Base-by-base conservation (phyloP, 169 alveolate species). In the Haemoproteus tartakovskyi region DNA sequence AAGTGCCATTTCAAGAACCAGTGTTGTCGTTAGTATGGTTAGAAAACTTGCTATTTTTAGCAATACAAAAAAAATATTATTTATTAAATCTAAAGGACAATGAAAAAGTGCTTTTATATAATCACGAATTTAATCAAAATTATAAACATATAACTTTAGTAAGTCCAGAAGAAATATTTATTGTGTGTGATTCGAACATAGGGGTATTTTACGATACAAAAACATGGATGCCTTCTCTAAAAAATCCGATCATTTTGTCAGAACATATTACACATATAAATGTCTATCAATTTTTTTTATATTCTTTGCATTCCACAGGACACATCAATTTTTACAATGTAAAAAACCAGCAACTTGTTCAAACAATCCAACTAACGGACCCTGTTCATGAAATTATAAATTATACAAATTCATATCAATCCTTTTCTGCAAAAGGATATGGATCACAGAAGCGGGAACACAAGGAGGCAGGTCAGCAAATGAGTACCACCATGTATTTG, bases 151-250 rank as follows among this genome's bases (percentile, higher is more conserved):
- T 67, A 37, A 67, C 82, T 2, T 12, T 67, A 46, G 41, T 67
- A 52, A 50, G 54, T 33, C 19, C 40, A 8, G 9, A 52, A 24
- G 82, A 67, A 38, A 52, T 67, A 19, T 67, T 67, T 67, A 67
- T 67, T 2, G 82, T 67, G 0, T 67, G 82, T 51, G 82, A 67
- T 30, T 36, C 54, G 3, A 67, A 67, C n/a, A 52, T 67, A 27
- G 82, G 82, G 1, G 82, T 67, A 1, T 67, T 67, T 38, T 67
- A 67, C 36, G 82, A 67, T 30, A 50, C 54, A 0, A 38, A 67
- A 2, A 67, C 82, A 0, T 52, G 70, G n/a, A 67, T 67, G 82
- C 82, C 82, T 3, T 52, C 70, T 3, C 12, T 57, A 57, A 67
- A 67, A 16, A 67, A 67, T 26, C 50, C 82, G 0, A 67, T 67